Evolutionary conservation across 2,329 filamentous ascomycete genomes (phyloP), one percentile per base, ranked within the genome.

Genomic region (Nothophoma quercina): DNA sequence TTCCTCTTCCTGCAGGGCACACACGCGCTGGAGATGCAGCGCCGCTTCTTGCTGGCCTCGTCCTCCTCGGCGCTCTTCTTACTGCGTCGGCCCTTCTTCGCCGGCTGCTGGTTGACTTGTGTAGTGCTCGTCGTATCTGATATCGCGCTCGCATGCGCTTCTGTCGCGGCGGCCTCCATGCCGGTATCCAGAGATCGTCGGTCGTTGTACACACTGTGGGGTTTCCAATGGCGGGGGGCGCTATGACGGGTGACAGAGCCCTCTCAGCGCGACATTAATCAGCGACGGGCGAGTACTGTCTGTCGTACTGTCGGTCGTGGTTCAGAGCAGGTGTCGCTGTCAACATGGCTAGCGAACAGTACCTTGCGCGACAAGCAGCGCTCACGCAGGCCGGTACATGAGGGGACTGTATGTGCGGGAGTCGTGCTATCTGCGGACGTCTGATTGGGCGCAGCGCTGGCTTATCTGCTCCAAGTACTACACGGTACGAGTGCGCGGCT

Each of bases 11-110:
- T 62, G 63, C 75, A 77, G 8, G 75, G 72, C 49, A 75, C 72
- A 38, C 73, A 75, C 7, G 73, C 73, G 26, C 67, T 73, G 18
- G 70, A 73, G 38, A 75, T 74, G 58, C 73, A 80, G 48, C 77
- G 62, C 41, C 78, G 64, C 68, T 80, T 75, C 67, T 70, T 79
- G 21, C 67, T 65, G 38, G 70, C 68, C 39, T 78, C 77, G 47
- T 78, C 75, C 28, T 64, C 64, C 2, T 68, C 65, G 23, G 61
- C 60, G 22, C 72, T 69, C 60, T 70, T 71, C 64, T 72, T 71
- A 42, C 63, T 60, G 40, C 69, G 62, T 19, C 70, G 63, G 12
- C 70, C 68, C 35, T 67, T 69, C 60, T 74, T 74, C n/a, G 62
- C 35, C 12, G 65, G 59, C 25, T 32, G 33, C 48, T 58, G 42